Evolutionary conservation across 306 rosid genomes (phyloP).

Genomic region (Betula pendula): DNA sequence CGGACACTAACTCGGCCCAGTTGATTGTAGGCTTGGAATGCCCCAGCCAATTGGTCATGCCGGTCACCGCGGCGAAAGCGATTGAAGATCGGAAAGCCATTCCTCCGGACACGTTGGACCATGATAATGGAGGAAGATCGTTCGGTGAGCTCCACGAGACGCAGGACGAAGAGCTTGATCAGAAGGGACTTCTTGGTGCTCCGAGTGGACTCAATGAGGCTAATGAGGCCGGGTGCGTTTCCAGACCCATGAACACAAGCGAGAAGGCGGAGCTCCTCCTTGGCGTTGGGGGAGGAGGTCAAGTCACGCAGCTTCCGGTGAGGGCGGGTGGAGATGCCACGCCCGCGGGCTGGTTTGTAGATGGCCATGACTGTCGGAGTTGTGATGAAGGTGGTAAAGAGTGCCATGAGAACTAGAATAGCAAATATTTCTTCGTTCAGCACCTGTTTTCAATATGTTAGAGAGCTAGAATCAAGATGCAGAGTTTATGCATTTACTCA

Average conservation of each 20-base stretch:
- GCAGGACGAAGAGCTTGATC: slow-evolving; percentile 74
- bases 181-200: slow-evolving; percentile 43
- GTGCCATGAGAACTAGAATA: slow-evolving; percentile 85
- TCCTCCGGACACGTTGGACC: slow-evolving; percentile 58
- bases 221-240: slow-evolving; percentile 54
- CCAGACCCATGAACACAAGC: slow-evolving; percentile 73
- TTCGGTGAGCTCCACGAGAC: slow-evolving; percentile 75
- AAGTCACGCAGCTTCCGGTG: slow-evolving; percentile 55
- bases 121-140: slow-evolving; percentile 73
- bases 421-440: slow-evolving; percentile 78
- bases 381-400: slow-evolving; percentile 85
- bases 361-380: slow-evolving; percentile 76
- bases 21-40: slow-evolving; percentile 63
- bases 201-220: slow-evolving; percentile 57
- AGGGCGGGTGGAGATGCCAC: slow-evolving; percentile 26
- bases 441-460: slow-evolving; percentile 43
- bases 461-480: not conserved
- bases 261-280: slow-evolving; percentile 53
- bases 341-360: slow-evolving; percentile 67
- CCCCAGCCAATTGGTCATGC: slow-evolving; percentile 48
- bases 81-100: slow-evolving; percentile 76
- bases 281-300: slow-evolving; percentile 11
- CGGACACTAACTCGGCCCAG: slow-evolving; percentile 56
- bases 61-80: slow-evolving; percentile 37
- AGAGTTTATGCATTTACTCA: not conserved